Evolutionary conservation across 495 filamentous ascomycete species (phyloP), one percentile per base, ranked within the genome.

Genomic region (Penicillium egyptiacum): DNA sequence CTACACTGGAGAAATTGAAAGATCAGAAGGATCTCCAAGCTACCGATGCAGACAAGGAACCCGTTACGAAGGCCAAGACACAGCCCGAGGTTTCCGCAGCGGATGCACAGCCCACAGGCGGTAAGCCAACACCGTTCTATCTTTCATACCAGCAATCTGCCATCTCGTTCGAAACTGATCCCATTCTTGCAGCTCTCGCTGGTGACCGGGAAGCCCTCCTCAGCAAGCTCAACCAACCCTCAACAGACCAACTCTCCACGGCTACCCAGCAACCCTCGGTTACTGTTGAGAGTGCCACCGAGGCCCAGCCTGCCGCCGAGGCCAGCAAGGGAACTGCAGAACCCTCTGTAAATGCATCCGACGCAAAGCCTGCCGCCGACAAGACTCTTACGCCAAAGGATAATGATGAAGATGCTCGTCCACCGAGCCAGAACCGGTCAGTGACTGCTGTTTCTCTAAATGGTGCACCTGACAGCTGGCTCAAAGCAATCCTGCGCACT

Each of bases 401-500:
- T 49, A 66, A 69, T 30, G 74, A 68, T 54, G 71, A 71, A 50
- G 71, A 73, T 49, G 61, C 70, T 70, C 71, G 70, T 56, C 68
- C 75, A 14, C 33, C 61, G 61, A 77, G 71, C 64, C 73, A 75
- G 66, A 75, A 72, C 58, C 76, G 70, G 69, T 77, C 76, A 69
- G 72, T 77, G 49, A 68, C 68, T 54, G 73, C 74, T 66, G 69
- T 77, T 66, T 75, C 76, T 65, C 56, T 75, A 60, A 75, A 74
- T 66, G 66, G 65, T 60, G 64, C 70, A 65, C 56, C 64, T 51
- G 72, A 75, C 61, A 73, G 68, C 64, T 79, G 76, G 76, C 67
- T 79, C 67, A 75, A 70, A 63, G 69, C 65, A 52, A 66, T 79
- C 56, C 61, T 76, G 60, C 75, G 75, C 55, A 67, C 72, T 35